phyloP scores from a whole-genome alignment of 768 basidiomycete genomes.

The Rubroboletus pulcherrimus region DNA sequence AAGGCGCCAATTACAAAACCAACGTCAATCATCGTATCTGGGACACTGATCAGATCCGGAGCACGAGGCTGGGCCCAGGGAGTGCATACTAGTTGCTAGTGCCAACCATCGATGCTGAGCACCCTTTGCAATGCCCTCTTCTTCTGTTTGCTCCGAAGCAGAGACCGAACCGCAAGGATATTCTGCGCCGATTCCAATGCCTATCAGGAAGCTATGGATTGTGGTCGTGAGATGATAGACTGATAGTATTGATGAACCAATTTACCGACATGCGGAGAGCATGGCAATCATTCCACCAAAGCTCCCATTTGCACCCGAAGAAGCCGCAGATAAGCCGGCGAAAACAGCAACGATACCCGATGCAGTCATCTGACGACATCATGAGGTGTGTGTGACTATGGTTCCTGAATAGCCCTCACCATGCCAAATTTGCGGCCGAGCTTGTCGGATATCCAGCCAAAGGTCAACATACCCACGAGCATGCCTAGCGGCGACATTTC shows the following conservation, averaged over 20 bases:
- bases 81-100: slow-evolving; percentile 74
- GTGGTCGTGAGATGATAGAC: not conserved
- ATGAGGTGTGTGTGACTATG: slow-evolving; percentile 9
- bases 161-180: slow-evolving; percentile 91
- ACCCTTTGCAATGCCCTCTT: slow-evolving; percentile 69
- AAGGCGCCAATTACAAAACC: slow-evolving; percentile 80
- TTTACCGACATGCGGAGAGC: slow-evolving; percentile 73
- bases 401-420: slow-evolving; percentile 39
- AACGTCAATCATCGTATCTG: slow-evolving; percentile 82
- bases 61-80: not conserved
- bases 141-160: slow-evolving; percentile 87
- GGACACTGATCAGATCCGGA: not conserved
- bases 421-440: slow-evolving; percentile 86
- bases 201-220: slow-evolving; percentile 68
- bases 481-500: slow-evolving; percentile 68
- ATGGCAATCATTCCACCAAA: slow-evolving; percentile 71
- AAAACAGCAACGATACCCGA: slow-evolving; percentile 83
- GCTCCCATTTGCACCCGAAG: slow-evolving; percentile 71
- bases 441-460: slow-evolving; percentile 84
- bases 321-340: slow-evolving; percentile 78
- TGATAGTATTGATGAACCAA: not conserved
- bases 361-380: slow-evolving; percentile 59
- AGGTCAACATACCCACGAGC: slow-evolving; percentile 78
- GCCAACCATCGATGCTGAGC: slow-evolving; percentile 86
- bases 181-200: slow-evolving; percentile 84